Evolutionary conservation across 169 alveolate species (phyloP).

Genomic region (Eimeria necatrix): DNA sequence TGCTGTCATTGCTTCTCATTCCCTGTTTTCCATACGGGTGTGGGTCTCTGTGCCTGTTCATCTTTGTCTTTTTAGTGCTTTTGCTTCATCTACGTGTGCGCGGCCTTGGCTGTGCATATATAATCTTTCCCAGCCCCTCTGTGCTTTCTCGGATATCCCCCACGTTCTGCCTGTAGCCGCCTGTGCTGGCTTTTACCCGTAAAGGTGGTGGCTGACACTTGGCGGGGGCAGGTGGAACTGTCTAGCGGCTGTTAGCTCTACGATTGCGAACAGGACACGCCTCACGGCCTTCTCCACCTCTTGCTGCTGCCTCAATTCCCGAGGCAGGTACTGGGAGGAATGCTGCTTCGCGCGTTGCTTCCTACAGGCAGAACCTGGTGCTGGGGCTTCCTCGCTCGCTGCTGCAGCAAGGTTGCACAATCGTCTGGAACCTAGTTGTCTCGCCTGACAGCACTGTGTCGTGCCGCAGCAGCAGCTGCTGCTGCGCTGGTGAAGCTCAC

Average conservation of each 20-base stretch:
- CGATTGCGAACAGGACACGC: conserved; percentile 57
- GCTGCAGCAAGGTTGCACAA: conserved; percentile 18
- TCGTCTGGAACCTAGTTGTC: background rate
- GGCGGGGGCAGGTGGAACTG: conserved; percentile 75
- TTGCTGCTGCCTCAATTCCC: conserved; percentile 51
- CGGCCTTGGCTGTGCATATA: background rate
- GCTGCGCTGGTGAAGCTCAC: background rate
- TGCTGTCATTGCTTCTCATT: background rate
- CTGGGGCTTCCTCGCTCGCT: background rate
- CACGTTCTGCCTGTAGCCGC: background rate
- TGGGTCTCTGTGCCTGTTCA: background rate
- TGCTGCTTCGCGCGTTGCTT: background rate
- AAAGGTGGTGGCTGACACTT: conserved; percentile 35
- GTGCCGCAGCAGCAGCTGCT: conserved; percentile 75
- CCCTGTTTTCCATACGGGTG: background rate
- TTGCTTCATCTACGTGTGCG: background rate
- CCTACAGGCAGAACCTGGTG: background rate
- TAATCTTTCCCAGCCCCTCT: background rate
- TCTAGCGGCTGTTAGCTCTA: conserved; percentile 51
- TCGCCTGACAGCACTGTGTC: conserved; percentile 63
- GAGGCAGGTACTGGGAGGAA: conserved; percentile 29
- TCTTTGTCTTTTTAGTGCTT: background rate
- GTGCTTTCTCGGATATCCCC: background rate
- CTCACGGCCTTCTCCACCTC: conserved; percentile 63
- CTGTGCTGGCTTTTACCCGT: conserved; percentile 31